Evolutionary conservation across 805 yeast species (phyloP).

Genomic region (Myxozyma kluyveri): DNA sequence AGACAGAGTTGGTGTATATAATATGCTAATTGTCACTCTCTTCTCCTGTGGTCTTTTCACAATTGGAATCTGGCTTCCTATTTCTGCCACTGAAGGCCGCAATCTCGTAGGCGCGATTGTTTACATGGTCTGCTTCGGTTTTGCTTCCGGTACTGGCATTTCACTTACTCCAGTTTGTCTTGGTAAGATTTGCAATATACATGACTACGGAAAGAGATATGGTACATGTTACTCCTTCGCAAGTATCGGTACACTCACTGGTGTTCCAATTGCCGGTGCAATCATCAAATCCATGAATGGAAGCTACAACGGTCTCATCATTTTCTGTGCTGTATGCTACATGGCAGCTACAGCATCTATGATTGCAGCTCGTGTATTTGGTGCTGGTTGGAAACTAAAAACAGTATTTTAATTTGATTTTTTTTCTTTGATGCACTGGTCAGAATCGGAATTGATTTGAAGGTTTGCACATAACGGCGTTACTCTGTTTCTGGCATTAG

Average conservation of each 20-base stretch:
- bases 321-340: slow-evolving; percentile 37
- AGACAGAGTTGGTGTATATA: slow-evolving; percentile 55
- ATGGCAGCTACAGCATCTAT: slow-evolving; percentile 33
- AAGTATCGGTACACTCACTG: slow-evolving; percentile 40
- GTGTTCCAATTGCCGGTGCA: slow-evolving; percentile 42
- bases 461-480: too few species aligned
- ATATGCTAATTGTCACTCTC: slow-evolving; percentile 53
- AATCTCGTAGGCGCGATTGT: slow-evolving; percentile 45
- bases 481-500: too few species aligned
- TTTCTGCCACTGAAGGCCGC: slow-evolving; percentile 43
- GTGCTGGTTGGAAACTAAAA: slow-evolving; percentile 32
- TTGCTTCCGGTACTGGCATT: slow-evolving; percentile 59
- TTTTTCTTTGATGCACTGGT: too few species aligned
- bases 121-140: slow-evolving; percentile 57
- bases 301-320: slow-evolving; percentile 36
- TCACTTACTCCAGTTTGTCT: slow-evolving; percentile 68
- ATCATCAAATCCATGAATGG: slow-evolving; percentile 34
- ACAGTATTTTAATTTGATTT: slow-evolving; percentile 1
- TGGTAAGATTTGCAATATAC: slow-evolving; percentile 60
- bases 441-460: too few species aligned
- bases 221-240: slow-evolving; percentile 60
- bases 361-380: slow-evolving; percentile 32
- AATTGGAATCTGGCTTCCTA: slow-evolving; percentile 65
- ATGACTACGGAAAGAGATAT: slow-evolving; percentile 64
- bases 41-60: slow-evolving; percentile 47